Evolutionary conservation across 2,329 filamentous ascomycete genomes (phyloP).

Genomic region (Diaporthe destruens): DNA sequence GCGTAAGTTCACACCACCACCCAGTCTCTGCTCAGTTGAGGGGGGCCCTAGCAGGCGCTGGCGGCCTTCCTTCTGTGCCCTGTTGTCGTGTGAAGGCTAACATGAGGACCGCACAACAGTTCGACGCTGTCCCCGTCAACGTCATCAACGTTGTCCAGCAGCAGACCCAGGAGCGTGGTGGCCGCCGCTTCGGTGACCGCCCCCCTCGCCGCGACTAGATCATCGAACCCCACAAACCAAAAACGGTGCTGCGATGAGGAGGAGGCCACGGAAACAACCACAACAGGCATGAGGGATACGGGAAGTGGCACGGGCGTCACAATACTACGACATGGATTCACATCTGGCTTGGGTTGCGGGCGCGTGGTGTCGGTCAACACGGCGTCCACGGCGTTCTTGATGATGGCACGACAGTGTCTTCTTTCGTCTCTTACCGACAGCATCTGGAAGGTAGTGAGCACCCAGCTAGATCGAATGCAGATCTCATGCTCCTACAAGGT

Average conservation of each 20-base stretch:
- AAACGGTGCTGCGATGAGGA: constrained; percentile 35
- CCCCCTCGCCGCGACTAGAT: constrained; percentile 61
- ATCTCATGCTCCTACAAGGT: constrained; percentile 78
- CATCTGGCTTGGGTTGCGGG: constrained; percentile 48
- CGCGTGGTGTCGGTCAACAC: constrained; percentile 57
- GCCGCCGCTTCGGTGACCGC: constrained; percentile 58
- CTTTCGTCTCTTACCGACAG: constrained; percentile 50
- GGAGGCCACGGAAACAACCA: constrained; percentile 43
- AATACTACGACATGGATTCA: constrained; percentile 26
- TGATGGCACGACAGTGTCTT: constrained; percentile 35
- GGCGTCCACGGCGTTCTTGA: constrained; percentile 61
- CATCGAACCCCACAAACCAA: constrained; percentile 35
- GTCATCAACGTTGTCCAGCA: constrained; percentile 91
- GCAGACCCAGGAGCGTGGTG: constrained; percentile 83
- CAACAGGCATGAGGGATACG: constrained; percentile 47
- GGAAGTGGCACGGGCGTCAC: constrained; percentile 50
- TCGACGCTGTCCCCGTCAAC: constrained; percentile 98
- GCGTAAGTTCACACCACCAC: constrained; percentile 77
- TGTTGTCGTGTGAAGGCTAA: constrained; percentile 18
- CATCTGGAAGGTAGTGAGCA: constrained; percentile 67
- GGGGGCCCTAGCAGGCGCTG: too few relatives aligned
- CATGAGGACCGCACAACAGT: constrained; percentile 65
- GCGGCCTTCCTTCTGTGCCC: too few relatives aligned
- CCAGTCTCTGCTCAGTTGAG: too few relatives aligned
- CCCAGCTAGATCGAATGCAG: constrained; percentile 70